A percentile compares a stretch with the other conserved stretches of the same genome.
Evolutionary conservation across 441 rosid genomes (phyloP).

Genomic region (Cnidoscolus chayamansa): DNA sequence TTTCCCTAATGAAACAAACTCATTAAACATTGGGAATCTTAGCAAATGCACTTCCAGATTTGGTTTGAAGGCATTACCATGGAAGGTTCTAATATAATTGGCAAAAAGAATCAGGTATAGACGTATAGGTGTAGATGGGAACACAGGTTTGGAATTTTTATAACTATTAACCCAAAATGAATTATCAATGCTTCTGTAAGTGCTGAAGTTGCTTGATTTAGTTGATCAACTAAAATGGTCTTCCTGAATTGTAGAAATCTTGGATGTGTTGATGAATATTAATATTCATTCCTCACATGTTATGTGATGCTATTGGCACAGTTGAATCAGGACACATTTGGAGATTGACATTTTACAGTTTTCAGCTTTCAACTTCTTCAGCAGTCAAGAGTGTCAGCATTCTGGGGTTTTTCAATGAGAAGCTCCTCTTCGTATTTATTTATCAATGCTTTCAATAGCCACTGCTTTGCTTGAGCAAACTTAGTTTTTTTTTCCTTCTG

Average conservation of each 20-base stretch:
- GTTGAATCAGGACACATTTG: background rate
- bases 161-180: background rate
- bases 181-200: background rate
- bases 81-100: too few relatives aligned
- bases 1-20: too few relatives aligned
- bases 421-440: constrained; percentile 7
- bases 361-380: background rate
- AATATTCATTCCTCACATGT: background rate
- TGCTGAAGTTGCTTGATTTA: background rate
- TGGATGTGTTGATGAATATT: background rate
- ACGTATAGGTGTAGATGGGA: too few relatives aligned
- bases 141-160: too few relatives aligned
- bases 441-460: background rate
- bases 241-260: background rate
- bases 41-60: too few relatives aligned
- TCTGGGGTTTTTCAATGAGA: background rate
- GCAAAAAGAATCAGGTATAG: too few relatives aligned
- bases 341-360: background rate
- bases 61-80: too few relatives aligned
- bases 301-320: background rate
- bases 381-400: background rate
- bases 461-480: background rate
- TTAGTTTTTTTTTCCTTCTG: background rate
- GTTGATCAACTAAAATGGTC: background rate
- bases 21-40: too few relatives aligned